phyloP scores from a whole-genome alignment of 495 filamentous ascomycete genomes.

The Penicillium arizonense region DNA sequence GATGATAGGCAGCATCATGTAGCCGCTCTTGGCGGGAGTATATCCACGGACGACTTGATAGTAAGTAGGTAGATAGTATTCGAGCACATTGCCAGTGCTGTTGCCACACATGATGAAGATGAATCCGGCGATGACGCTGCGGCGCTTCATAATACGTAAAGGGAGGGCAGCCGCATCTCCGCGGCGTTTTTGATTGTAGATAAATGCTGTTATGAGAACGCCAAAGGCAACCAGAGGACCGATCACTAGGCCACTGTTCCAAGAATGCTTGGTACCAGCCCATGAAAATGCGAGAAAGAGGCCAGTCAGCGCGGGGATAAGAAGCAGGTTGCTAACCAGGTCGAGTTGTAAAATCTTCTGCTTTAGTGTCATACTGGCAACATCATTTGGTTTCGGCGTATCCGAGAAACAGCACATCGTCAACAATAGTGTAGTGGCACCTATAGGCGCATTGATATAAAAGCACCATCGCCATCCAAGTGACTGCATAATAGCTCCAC shows the following conservation, averaged over 20 bases:
- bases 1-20: conserved; percentile 44
- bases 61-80: conserved; percentile 37
- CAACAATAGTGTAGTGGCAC: conserved; percentile 12
- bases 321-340: background rate
- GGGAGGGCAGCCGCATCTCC: conserved; percentile 65
- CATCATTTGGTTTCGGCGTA: too few species aligned
- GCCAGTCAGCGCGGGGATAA: conserved; percentile 41
- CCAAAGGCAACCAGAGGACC: conserved; percentile 38
- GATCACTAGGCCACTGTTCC: conserved; percentile 42
- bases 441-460: conserved; percentile 52
- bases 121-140: conserved; percentile 47
- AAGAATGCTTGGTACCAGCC: background rate
- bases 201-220: too few species aligned
- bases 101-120: conserved; percentile 42
- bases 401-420: too few species aligned
- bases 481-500: conserved; percentile 50
- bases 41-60: conserved; percentile 45
- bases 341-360: too few species aligned
- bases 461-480: conserved; percentile 70
- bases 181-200: conserved; percentile 51
- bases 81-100: conserved; percentile 31
- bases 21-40: conserved; percentile 34
- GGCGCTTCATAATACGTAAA: conserved; percentile 55
- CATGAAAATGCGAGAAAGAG: conserved; percentile 52
- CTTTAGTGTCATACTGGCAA: too few species aligned